Evolutionary conservation across 352 stramenopile species (phyloP).

Genomic region (Pythium diclinum): DNA sequence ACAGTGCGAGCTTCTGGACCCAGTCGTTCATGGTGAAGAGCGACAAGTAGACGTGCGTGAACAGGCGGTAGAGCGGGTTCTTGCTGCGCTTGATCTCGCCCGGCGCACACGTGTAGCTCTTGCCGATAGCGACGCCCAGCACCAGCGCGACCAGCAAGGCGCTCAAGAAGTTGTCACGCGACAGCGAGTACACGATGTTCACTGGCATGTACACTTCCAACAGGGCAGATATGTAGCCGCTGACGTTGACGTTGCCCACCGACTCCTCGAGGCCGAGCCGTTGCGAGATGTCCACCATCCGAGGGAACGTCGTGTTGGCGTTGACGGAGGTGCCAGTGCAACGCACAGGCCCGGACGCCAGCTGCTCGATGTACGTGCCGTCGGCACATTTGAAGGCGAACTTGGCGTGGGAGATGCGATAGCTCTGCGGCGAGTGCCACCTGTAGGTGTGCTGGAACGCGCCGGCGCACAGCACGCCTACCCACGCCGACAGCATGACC

Average conservation of each 20-base stretch:
- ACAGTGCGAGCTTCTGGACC: slow-evolving; percentile 47
- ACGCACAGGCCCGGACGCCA: slow-evolving; percentile 18
- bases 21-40: slow-evolving; percentile 62
- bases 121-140: slow-evolving; percentile 44
- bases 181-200: slow-evolving; percentile 45
- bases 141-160: slow-evolving; percentile 47
- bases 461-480: slow-evolving; percentile 31
- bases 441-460: slow-evolving; percentile 25
- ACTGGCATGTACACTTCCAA: slow-evolving; percentile 43
- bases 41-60: slow-evolving; percentile 58
- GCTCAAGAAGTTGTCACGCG: slow-evolving; percentile 41
- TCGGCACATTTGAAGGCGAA: slow-evolving; percentile 68
- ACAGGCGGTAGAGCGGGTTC: slow-evolving; percentile 56
- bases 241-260: slow-evolving; percentile 39
- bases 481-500: slow-evolving; percentile 28
- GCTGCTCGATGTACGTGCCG: slow-evolving; percentile 42
- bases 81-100: slow-evolving; percentile 34
- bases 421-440: slow-evolving; percentile 14
- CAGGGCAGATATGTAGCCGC: slow-evolving; percentile 44
- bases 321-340: slow-evolving; percentile 37
- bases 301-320: slow-evolving; percentile 49
- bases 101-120: slow-evolving; percentile 33
- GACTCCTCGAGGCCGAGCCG: slow-evolving; percentile 41
- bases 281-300: slow-evolving; percentile 40
- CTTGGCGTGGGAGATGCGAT: slow-evolving; percentile 30